Conservation (phyloP, 2,329 filamentous ascomycete genomes). For the Trichoderma arundinaceum region DNA sequence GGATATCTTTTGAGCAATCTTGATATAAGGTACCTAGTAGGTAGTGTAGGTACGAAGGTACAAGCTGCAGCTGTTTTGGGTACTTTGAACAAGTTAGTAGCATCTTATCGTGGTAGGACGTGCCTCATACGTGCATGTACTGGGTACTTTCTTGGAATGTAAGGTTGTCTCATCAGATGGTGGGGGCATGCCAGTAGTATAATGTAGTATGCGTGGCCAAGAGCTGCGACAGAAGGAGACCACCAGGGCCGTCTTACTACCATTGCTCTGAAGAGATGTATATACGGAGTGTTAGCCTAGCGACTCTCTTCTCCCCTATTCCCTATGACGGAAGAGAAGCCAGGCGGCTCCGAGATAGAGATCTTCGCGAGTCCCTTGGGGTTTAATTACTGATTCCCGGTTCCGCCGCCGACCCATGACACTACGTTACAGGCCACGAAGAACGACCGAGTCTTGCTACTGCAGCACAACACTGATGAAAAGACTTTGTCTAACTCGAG, state of each 20-base stretch:
- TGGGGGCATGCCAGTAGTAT: slow-evolving; percentile 19
- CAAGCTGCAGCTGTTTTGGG: no score
- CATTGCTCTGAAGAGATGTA: slow-evolving; percentile 24
- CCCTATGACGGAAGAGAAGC: slow-evolving; percentile 29
- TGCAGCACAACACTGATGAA: slow-evolving; percentile 42
- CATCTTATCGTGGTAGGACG: no score
- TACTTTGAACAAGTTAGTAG: no score
- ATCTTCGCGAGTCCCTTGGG: slow-evolving; percentile 22
- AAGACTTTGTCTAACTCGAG: slow-evolving; percentile 39
- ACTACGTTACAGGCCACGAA: slow-evolving; percentile 11
- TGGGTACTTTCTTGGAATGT: slow-evolving; percentile 4
- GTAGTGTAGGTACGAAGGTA: no score
- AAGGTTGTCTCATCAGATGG: slow-evolving; percentile 19
- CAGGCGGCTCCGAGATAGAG: slow-evolving; percentile 22
- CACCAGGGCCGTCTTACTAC: slow-evolving; percentile 13
- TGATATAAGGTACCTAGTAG: no score
- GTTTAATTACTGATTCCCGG: slow-evolving; percentile 26
- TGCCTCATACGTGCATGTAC: neutral
- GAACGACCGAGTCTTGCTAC: slow-evolving; percentile 15
- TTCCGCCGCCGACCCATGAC: slow-evolving; percentile 19
- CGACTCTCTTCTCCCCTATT: slow-evolving; percentile 29
- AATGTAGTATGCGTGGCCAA: slow-evolving; percentile 25
- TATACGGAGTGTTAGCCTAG: slow-evolving; percentile 16
- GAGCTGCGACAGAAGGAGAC: slow-evolving; percentile 27
- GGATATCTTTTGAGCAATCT: no score